Base-by-base conservation (phyloP, 2,329 filamentous ascomycete genomes). In the Paraconiothyrium sp. region DNA sequence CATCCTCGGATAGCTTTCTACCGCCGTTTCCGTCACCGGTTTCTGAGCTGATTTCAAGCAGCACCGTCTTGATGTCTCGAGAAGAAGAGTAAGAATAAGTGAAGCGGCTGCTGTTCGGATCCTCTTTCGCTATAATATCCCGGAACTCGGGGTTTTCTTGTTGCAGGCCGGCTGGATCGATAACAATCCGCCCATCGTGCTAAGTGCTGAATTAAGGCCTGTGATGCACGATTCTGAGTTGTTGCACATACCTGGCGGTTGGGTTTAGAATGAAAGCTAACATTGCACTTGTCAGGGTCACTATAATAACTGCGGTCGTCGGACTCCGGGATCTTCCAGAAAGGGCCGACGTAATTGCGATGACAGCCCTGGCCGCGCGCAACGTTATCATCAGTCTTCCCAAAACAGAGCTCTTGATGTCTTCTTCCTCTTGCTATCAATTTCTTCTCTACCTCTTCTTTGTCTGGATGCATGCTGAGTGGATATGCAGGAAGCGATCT, bases 401-500 rank as follows among this genome's bases (percentile, higher is more conserved):
- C 50, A 5, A 54, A 41, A 41, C 50, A 54, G 8, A 54, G 50
- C 4, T 54, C 50, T 2, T 27, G 20, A 20, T 54, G 35, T 10
- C 20, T 54, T 27, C 22, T 54, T 13, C 50, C 50, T 30, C 50
- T 39, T 41, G 0, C 3, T 14, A 54, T 41, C 35, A 54, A 13
- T 13, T 41, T 8, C 14, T 34, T n/a, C n/a, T 54, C 35, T 16
- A 54, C 8, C 1, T 54, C 35, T 9, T 41, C 50, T 27, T 54
- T 41, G 3, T 54, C 8, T 54, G 50, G 34, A 27, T 54, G 34
- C 34, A 54, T 41, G 32, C 11, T 41, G 34, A 54, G 34, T 14
- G 50, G 50, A 27, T 54, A 54, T 8, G 50, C 50, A 41, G 50
- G 50, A 13, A 54, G 34, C 22, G 50, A 54, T 20, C 50, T 54